Conservation (phyloP, 1,139 yeast genomes). For the Yarrowia galli region DNA sequence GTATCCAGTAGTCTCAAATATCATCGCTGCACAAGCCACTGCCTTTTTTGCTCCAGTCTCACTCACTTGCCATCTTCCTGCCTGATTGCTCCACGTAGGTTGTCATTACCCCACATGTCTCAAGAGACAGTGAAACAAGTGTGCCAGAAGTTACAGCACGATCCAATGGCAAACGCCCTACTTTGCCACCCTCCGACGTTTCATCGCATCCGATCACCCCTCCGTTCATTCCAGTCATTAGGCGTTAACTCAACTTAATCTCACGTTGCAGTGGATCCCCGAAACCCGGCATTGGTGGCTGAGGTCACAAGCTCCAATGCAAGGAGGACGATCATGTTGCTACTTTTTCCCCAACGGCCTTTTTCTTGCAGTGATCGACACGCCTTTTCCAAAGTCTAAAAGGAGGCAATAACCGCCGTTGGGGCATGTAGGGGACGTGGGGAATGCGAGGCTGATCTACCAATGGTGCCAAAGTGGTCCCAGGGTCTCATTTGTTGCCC, state of each 20-base stretch:
- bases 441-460: not conserved
- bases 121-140: not conserved
- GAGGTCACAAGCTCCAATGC: not conserved
- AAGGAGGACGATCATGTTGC: slow-evolving; percentile 10
- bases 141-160: too few species aligned
- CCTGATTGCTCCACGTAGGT: not conserved
- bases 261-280: not conserved
- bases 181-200: too few species aligned
- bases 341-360: not conserved
- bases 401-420: not conserved
- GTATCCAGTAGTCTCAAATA: too few species aligned
- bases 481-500: not conserved
- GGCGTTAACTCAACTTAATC: not conserved
- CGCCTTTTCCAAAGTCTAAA: not conserved
- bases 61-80: not conserved
- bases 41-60: not conserved
- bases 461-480: too few species aligned
- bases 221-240: not conserved
- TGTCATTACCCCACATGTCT: slow-evolving; percentile 15
- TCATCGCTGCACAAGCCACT: too few species aligned
- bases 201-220: too few species aligned
- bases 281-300: not conserved
- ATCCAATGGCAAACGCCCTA: too few species aligned
- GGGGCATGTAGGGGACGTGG: not conserved
- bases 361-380: not conserved